Evolutionary conservation across 2,329 filamentous ascomycete genomes (phyloP).

Genomic region (Xylariaceae sp.): DNA sequence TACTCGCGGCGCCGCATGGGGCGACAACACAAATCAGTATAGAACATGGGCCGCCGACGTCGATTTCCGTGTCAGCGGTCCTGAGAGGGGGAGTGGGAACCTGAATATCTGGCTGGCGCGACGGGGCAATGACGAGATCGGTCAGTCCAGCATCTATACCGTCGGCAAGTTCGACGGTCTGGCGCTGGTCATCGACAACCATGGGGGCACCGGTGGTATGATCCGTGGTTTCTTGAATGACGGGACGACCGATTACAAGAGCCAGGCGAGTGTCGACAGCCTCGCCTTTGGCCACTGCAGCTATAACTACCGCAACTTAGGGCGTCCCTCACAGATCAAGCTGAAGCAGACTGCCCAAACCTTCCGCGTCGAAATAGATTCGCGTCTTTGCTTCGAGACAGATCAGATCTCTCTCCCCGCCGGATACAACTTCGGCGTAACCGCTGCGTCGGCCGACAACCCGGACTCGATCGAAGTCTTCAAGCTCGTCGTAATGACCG

Average conservation of each 20-base stretch:
- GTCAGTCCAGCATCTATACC: constrained; percentile 77
- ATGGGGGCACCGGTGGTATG: constrained; percentile 72
- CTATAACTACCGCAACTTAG: constrained; percentile 87
- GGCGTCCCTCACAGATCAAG: constrained; percentile 75
- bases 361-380: constrained; percentile 79
- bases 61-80: constrained; percentile 81
- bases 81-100: constrained; percentile 81
- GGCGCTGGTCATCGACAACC: constrained; percentile 78
- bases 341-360: constrained; percentile 59
- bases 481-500: constrained; percentile 72
- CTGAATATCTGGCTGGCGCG: constrained; percentile 89
- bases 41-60: constrained; percentile 78
- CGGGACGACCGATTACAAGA: constrained; percentile 73
- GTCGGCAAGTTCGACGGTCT: constrained; percentile 85
- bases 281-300: constrained; percentile 91
- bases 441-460: constrained; percentile 82
- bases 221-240: constrained; percentile 94
- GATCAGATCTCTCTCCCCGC: constrained; percentile 72
- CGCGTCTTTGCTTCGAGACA: constrained; percentile 76
- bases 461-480: constrained; percentile 94
- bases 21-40: constrained; percentile 57
- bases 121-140: constrained; percentile 61
- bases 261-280: constrained; percentile 72
- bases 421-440: constrained; percentile 82
- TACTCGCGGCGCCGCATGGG: constrained; percentile 79